Conservation (phyloP, 2,329 filamentous ascomycete species). For the Aspergillus bombycis region DNA sequence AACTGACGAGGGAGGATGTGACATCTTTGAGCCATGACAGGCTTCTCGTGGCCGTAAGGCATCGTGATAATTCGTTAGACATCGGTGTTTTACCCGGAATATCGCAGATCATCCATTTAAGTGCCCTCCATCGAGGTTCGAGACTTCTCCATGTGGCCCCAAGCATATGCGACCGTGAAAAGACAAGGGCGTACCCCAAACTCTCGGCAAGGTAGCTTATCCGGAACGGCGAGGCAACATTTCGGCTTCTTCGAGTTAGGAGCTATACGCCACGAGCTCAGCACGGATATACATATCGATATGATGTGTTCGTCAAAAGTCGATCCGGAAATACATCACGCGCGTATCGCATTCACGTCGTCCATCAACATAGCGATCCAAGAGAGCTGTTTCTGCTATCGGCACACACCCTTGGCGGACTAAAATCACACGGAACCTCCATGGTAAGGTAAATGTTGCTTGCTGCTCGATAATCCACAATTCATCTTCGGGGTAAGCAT, state of each 20-base stretch:
- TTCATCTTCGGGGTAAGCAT: neutral
- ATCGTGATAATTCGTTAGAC: neutral
- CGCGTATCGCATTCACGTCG: neutral
- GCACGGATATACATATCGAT: neutral
- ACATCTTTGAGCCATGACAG: neutral
- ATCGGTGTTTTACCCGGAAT: neutral
- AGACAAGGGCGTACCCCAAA: neutral
- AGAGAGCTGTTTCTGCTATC: neutral
- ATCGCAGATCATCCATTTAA: neutral
- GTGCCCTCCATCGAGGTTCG: accelerated
- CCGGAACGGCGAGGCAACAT: neutral
- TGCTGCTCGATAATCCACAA: neutral
- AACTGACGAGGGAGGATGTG: neutral
- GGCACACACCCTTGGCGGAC: neutral
- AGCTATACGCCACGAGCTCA: neutral
- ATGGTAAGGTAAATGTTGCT: neutral
- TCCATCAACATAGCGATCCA: neutral
- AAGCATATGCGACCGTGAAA: neutral
- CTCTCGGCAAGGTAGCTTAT: neutral
- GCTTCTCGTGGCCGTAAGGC: neutral
- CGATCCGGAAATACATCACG: neutral
- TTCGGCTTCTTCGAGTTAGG: neutral
- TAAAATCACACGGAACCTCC: neutral
- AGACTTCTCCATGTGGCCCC: neutral
- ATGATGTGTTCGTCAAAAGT: neutral